Evolutionary conservation across 2,329 filamentous ascomycete genomes (phyloP), one percentile per base, ranked within the genome.

Genomic region (Xylaria sp.): DNA sequence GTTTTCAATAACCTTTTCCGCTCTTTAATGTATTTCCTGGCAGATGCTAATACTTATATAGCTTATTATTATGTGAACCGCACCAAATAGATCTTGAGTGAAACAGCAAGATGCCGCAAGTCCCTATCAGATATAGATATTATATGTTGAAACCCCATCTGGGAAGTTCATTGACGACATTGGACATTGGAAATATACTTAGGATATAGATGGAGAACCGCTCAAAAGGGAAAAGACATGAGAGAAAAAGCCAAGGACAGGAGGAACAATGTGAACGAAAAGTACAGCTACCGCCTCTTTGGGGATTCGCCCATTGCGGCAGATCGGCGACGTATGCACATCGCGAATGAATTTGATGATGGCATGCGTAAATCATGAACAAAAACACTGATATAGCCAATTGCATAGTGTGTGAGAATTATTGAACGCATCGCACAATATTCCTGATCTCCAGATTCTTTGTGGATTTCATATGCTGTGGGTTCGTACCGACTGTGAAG

Each of bases 1-100:
- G 83, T 78, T 51, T 23, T 28, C 2, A 15, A 7, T 25, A n/a
- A 15, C 18, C n/a, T 23, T 58, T 59, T 55, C 51, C 41, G 13
- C 28, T 13, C 15, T 7, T 12, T 15, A 25, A 51, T 3, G 23
- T 31, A 54, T 28, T 23, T 50, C 15, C 12, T 31, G 46, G 28
- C 25, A 44, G 41, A 54, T 57, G 39, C 71, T 69, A 59, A 69
- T 64, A 5, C 28, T 41, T 25, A 25, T 18, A 12, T 67, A 73
- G 71, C 71, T 73, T 62, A 73, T 73, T 31, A 69, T 73, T 51
- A 71, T 71, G 56, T 73, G 52, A 71, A 57, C 12, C 37, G 6
- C 18, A 51, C 41, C 18, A 20, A 69, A 2, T 12, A 39, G 46
- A 48, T 15, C 13, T n/a, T n/a, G 15, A 18, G 2, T 46, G 18